Evolutionary conservation across 768 basidiomycete species (phyloP), one percentile per base, ranked within the genome.

Genomic region (Tricholoma flavovirens): DNA sequence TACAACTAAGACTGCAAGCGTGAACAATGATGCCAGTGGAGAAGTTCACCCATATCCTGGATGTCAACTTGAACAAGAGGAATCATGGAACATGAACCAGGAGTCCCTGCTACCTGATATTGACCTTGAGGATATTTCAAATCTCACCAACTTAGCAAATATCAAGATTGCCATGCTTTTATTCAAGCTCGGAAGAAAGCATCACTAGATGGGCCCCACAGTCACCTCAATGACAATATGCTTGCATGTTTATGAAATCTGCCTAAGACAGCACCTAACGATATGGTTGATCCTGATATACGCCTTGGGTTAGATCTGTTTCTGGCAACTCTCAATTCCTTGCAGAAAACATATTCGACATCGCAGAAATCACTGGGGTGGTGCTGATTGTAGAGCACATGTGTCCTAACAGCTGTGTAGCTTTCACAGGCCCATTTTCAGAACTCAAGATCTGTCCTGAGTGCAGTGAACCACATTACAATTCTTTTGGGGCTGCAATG

Each of bases 271-370:
- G 11, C 24, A 5, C 24, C 22, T 11, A 3, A 46, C 24, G 29
- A 29, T 29, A 29, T 29, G 29, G 22, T 46, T 46, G 45, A 46
- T 46, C 45, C 24, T 8, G 24, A 45, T 22, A 1, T 45, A n/a
- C 21, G 22, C 9, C 43, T n/a, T n/a, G n/a, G n/a, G n/a, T n/a
- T n/a, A n/a, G n/a, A n/a, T n/a, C n/a, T n/a, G n/a, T n/a, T n/a
- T n/a, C n/a, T n/a, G n/a, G n/a, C n/a, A n/a, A n/a, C n/a, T n/a
- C n/a, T n/a, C n/a, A n/a, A n/a, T n/a, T 45, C 19, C 8, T 66
- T 71, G 3, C 49, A 69, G 19, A 53, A 59, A 22, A 56, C 57
- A 1, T 71, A 72, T 43, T 52, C 61, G 12, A n/a, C 21, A 58
- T 69, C 8, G 49, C 24, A 49, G 60, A 11, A 26, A 65, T 0